Conservation (phyloP, 225 moss, liverwort and hornwort genomes). For the Pseudisothecium myosuroides region DNA sequence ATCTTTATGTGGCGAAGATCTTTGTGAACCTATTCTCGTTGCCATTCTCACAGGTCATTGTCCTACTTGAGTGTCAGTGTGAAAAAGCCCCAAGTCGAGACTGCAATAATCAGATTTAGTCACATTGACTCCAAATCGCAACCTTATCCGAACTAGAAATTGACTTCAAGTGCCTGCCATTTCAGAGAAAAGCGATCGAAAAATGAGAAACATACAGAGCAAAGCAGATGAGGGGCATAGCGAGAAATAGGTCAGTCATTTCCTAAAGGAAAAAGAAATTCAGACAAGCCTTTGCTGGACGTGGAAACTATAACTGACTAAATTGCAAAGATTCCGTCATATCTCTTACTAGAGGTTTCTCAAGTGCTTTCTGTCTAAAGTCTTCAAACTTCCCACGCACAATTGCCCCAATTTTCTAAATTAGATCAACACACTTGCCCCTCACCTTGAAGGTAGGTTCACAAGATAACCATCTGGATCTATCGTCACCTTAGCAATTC, state of each 20-base stretch:
- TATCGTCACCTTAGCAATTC: not conserved
- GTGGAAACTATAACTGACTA: not conserved
- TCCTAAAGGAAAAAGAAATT: not conserved
- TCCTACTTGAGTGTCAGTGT: not conserved
- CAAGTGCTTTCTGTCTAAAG: not conserved
- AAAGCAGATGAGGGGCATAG: not conserved
- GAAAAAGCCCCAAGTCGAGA: not conserved
- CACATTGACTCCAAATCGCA: not conserved
- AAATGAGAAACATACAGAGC: not conserved
- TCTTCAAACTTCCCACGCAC: not conserved
- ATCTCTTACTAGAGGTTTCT: not conserved
- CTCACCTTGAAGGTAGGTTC: not conserved
- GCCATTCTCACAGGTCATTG: conserved; percentile 29
- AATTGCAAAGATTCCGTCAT: not conserved
- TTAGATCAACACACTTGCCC: not conserved
- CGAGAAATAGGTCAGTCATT: not conserved
- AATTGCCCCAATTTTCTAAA: not conserved
- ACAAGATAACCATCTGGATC: not conserved
- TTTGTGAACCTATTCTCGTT: not conserved
- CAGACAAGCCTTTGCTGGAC: not conserved
- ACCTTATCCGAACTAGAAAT: not conserved
- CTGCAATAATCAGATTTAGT: not conserved
- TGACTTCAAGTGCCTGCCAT: not conserved
- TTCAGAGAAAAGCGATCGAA: not conserved
- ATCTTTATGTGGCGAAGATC: conserved; percentile 7